Evolutionary conservation across 768 basidiomycete species (phyloP), one percentile per base, ranked within the genome.

Genomic region (Lyophyllum shimeji): DNA sequence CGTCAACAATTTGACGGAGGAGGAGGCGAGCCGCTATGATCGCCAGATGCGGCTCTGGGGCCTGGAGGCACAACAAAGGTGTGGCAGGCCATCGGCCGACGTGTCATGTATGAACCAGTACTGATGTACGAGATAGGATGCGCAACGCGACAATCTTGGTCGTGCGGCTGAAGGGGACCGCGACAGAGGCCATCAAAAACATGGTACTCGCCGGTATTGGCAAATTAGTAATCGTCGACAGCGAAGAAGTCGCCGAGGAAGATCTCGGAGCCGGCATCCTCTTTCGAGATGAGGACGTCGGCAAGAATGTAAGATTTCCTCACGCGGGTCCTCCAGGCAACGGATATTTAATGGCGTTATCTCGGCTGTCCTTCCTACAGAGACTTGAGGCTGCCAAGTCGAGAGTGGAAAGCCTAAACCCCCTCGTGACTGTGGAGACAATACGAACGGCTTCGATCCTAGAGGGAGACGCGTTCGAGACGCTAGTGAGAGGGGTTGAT

Each of bases 41-140:
- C 86, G 96, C 24, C 95, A 98, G 71, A 97, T 98, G 76, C 85
- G 96, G 27, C 74, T 98, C 63, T 99, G 97, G 97, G 97, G 97
- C 44, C 83, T 98, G 40, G 97, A 98, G 69, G 97, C 97, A 33
- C 97, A 99, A 69, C 93, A 97, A 73, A 83, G 89, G 95, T 59
- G 31, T 52, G 43, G 21, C 50, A 34, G 25, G 34, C 12, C 33
- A 46, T 50, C 57, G 58, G 45, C 42, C 52, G 59, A 57, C 52
- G 50, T 46, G 48, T 52, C 24, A 18, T 34, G 25, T 46, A 45
- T 23, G 15, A 53, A 29, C 50, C 11, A 44, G 29, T n/a, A 27
- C 65, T 65, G 65, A 68, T 66, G 58, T 15, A 62, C 52, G 34
- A 55, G 50, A 65, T 69, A 97, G 94, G 69, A 97, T 96, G 93